Evolutionary conservation across 2,329 filamentous ascomycete genomes (phyloP).

Genomic region (Microcera coccophila): DNA sequence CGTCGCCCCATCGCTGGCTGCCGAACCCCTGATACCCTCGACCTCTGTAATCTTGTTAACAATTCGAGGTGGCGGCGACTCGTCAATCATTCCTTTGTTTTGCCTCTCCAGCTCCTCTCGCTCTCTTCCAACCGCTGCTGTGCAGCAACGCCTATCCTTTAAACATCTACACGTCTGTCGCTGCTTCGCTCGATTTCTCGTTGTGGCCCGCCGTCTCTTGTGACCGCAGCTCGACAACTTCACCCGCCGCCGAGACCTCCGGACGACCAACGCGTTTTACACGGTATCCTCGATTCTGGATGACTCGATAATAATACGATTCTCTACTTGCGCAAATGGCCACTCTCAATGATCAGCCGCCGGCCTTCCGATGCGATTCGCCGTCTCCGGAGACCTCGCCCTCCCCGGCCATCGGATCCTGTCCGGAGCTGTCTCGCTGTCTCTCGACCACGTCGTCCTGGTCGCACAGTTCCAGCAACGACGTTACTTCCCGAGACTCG

Average conservation of each 20-base stretch:
- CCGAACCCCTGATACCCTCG: slow-evolving; percentile 1
- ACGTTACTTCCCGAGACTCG: slow-evolving; percentile 50
- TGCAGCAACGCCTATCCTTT: background rate
- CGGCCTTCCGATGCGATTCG: slow-evolving; percentile 49
- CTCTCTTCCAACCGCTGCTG: background rate
- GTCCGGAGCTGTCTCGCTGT: slow-evolving; percentile 58
- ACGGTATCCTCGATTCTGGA: no score
- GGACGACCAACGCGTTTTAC: no score
- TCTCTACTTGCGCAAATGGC: slow-evolving; percentile 26
- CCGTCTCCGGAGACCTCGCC: slow-evolving; percentile 63
- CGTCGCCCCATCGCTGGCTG: slow-evolving; percentile 19
- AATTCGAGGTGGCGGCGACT: background rate
- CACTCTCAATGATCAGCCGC: slow-evolving; percentile 30
- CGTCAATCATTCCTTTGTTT: background rate
- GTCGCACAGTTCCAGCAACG: slow-evolving; percentile 52
- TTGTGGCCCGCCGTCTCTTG: no score
- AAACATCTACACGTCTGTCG: no score
- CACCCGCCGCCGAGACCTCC: no score
- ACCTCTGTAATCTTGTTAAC: background rate
- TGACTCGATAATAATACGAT: background rate
- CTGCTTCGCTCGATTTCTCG: no score
- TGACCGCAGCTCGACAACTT: no score
- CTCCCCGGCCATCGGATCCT: slow-evolving; percentile 57
- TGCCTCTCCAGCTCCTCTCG: background rate
- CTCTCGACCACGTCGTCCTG: slow-evolving; percentile 60